Evolutionary conservation across 2,329 filamentous ascomycete species (phyloP).

Genomic region (Microcyclosporella mali): DNA sequence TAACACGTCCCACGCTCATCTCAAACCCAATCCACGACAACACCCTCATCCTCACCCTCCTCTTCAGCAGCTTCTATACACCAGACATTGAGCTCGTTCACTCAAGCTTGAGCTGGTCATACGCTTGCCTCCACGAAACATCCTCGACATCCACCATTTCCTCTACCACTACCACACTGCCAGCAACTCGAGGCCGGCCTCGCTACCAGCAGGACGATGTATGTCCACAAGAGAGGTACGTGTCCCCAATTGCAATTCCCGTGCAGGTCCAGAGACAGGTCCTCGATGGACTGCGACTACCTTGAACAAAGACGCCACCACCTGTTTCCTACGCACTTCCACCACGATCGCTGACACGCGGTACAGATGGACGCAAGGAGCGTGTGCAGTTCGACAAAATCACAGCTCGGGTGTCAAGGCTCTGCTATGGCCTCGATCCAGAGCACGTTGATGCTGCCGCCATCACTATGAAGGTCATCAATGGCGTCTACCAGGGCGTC

Average conservation of each 20-base stretch:
- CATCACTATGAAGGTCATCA: slow-evolving; percentile 99
- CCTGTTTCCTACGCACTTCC: not conserved
- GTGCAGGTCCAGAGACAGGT: not conserved
- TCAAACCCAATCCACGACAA: slow-evolving; percentile 11
- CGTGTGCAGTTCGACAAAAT: slow-evolving; percentile 99
- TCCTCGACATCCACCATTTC: slow-evolving; percentile 10
- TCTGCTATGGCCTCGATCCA: slow-evolving; percentile 94
- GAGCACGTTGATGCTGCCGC: slow-evolving; percentile 95
- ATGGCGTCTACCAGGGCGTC: slow-evolving; percentile 96
- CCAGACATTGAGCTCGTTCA: slow-evolving; percentile 12
- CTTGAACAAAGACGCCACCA: slow-evolving; percentile 11
- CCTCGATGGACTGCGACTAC: slow-evolving; percentile 4
- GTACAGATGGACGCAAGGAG: slow-evolving; percentile 93
- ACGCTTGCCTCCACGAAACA: slow-evolving; percentile 5
- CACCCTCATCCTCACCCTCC: slow-evolving; percentile 7
- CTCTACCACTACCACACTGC: slow-evolving; percentile 7
- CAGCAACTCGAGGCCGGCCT: slow-evolving; percentile 20
- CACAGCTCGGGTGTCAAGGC: slow-evolving; percentile 91
- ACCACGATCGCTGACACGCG: slow-evolving; percentile 17
- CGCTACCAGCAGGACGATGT: slow-evolving; percentile 43
- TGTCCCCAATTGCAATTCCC: slow-evolving; percentile 4
- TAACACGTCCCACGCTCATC: slow-evolving; percentile 10
- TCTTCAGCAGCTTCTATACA: slow-evolving; percentile 1
- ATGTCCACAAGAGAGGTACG: slow-evolving; percentile 58
- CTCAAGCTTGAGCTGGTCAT: slow-evolving; percentile 13